Base-by-base conservation (phyloP, 2,329 filamentous ascomycete species). In the Geosmithia flava region DNA sequence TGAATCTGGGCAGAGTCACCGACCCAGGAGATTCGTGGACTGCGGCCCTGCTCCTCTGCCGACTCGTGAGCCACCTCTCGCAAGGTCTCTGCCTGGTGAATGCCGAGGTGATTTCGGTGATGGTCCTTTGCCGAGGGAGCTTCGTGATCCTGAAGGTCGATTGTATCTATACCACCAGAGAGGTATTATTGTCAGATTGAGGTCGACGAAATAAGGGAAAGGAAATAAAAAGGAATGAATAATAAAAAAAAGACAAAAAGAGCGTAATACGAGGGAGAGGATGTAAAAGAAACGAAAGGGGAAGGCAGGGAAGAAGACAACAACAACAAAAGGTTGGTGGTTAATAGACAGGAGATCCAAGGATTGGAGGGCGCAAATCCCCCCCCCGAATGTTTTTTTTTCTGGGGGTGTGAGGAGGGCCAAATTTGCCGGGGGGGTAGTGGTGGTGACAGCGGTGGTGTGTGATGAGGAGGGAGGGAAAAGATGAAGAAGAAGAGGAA, bases 131-230 rank as follows among this genome's bases (percentile, higher is more conserved):
- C 87, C 44, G 90, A 93, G 33, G 89, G 88, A 50, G 84, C 74
- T 59, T 83, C 72, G 60, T 81, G 85, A 67, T 88, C 80, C 75
- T 97, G 93, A 47, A 97, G 81, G 69, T 97, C 93, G 68, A 96
- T 85, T 53, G 91, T 94, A 71, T 97, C 91, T 95, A 27, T 8
- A 27, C 23, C 23, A 4, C 23, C 23, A 49, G 44, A 33, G 6
- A 20, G 15, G 16, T 13, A 40, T 47, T 37, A 47, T 20, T 45
- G 27, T 11, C 6, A 5, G 10, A 33, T 17, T 15, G 20, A 45
- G n/a, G n/a, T 23, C 41, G 41, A n/a, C 10, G n/a, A 27, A 11
- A 47, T 19, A 20, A 30, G n/a, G 44, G 44, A 42, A 44, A 45
- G 47, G 51, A 29, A 46, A 48, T 44, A 42, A 49, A 45, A 49